Conservation (phyloP, 768 basidiomycete species). For the Kwoniella bestiolae region DNA sequence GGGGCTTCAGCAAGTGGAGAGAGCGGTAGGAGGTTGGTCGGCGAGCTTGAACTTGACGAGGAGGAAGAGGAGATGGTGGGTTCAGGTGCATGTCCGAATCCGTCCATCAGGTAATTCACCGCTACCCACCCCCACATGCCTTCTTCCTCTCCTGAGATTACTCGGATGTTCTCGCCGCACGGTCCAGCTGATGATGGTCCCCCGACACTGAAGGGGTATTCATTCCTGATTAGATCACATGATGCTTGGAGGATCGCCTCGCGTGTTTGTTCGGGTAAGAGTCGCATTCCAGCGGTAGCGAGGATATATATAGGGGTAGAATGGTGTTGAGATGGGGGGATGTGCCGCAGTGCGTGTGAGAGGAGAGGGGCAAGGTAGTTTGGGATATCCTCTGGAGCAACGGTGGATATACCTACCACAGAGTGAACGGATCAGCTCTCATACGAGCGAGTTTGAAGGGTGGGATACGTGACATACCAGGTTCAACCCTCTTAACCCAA, state of each 20-base stretch:
- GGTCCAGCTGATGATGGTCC: slow-evolving; percentile 70
- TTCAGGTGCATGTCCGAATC: slow-evolving; percentile 65
- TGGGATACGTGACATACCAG: slow-evolving; percentile 67
- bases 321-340: slow-evolving; percentile 82
- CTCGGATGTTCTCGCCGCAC: slow-evolving; percentile 88
- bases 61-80: slow-evolving; percentile 13
- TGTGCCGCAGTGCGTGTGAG: slow-evolving; percentile 74
- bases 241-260: slow-evolving; percentile 73
- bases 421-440: too few relatives aligned
- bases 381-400: slow-evolving; percentile 73
- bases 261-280: slow-evolving; percentile 72
- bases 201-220: slow-evolving; percentile 80
- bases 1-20: slow-evolving; percentile 45
- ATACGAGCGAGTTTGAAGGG: not conserved
- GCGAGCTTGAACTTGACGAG: slow-evolving; percentile 8
- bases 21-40: slow-evolving; percentile 34
- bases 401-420: slow-evolving; percentile 78
- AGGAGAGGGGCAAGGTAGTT: slow-evolving; percentile 81
- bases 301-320: slow-evolving; percentile 90
- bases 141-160: slow-evolving; percentile 98
- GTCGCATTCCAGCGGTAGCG: slow-evolving; percentile 96
- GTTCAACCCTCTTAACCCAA: slow-evolving; percentile 91
- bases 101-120: slow-evolving; percentile 98
- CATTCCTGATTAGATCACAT: slow-evolving; percentile 73
- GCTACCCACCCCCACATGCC: slow-evolving; percentile 99